Evolutionary conservation across 78 protist genomes (phyloP), one percentile per base, ranked within the genome.

Genomic region (Chrysochromulina parva): DNA sequence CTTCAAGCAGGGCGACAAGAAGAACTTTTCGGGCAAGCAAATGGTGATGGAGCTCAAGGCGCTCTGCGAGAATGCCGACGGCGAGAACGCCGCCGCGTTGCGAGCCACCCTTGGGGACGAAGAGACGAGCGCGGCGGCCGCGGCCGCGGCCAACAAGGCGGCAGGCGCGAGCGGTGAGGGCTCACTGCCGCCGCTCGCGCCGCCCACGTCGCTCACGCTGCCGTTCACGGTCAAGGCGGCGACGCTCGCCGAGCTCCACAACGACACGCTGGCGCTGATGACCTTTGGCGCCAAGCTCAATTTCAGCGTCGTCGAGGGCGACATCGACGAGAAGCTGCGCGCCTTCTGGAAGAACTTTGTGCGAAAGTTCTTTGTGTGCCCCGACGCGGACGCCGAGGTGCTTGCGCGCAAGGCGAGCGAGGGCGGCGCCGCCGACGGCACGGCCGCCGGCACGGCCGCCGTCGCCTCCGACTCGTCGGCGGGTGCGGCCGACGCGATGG

Each of bases 1-100:
- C 90, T 92, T 92, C 89, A 92, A 92, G 87, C 94, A 92, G 78
- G 87, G 20, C 13, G 93, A 91, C 90, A 90, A 90, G 92, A 81
- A 62, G 81, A 54, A 62, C 53, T 22, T 74, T 52, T 28, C 78
- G 28, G 66, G 74, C 88, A 74, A 80, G 55, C 28, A 38, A 38
- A 22, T 89, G 50, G 62, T 89, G n/a, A 1, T 53, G 13, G 85
- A 89, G 48, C 69, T 89, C 47, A 13, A 53, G 16, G 82, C 26
- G 17, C 52, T 71, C 53, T 9, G n/a, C 5, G 80, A 71, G 80
- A 4, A 7, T 7, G 71, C 16, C 76, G 52, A 9, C 58, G 19
- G 84, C 58, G 28, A n/a, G 58, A 58, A 22, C 57, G 57, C 14
- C 84, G 54, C 58, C n/a, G 26, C 53, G 14, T 38, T 38, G 38